phyloP scores from a whole-genome alignment of 1,284 basidiomycete species.

The Marasmius tenuissimus region DNA sequence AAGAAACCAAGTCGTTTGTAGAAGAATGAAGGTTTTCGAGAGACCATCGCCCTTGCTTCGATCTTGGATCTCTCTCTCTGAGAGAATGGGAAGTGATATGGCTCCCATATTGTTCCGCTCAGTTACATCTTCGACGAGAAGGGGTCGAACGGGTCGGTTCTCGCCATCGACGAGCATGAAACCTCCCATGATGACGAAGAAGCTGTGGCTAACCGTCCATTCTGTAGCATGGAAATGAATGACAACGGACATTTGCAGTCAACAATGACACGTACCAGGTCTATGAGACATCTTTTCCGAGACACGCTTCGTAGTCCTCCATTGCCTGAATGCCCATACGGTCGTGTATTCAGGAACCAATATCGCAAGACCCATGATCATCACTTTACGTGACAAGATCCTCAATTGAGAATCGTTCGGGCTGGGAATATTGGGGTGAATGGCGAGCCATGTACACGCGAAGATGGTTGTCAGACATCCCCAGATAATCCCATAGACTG shows the following conservation, averaged over 20 bases:
- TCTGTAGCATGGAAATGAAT: background rate
- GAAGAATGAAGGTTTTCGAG: constrained; percentile 1
- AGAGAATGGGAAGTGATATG: background rate
- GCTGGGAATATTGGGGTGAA: constrained; percentile 5
- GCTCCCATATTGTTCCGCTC: too few species aligned
- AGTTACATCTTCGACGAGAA: background rate
- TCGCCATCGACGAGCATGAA: background rate
- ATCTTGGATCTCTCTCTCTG: constrained; percentile 3
- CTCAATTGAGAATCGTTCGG: background rate
- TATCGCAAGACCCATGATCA: background rate
- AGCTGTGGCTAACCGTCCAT: constrained; percentile 2
- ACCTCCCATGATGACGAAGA: constrained; percentile 1
- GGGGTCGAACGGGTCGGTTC: background rate
- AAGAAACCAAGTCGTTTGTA: constrained; percentile 6
- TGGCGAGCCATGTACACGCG: constrained; percentile 8
- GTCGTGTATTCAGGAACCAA: background rate
- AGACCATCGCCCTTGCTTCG: constrained; percentile 6
- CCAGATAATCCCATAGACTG: constrained; percentile 4
- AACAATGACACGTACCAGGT: background rate
- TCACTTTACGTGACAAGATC: background rate
- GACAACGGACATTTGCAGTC: too few species aligned
- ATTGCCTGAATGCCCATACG: background rate
- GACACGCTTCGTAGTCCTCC: background rate
- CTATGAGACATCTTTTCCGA: background rate
- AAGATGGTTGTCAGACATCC: constrained; percentile 7